Conservation (phyloP, 352 stramenopile species). For the Phytopythium montanum region DNA sequence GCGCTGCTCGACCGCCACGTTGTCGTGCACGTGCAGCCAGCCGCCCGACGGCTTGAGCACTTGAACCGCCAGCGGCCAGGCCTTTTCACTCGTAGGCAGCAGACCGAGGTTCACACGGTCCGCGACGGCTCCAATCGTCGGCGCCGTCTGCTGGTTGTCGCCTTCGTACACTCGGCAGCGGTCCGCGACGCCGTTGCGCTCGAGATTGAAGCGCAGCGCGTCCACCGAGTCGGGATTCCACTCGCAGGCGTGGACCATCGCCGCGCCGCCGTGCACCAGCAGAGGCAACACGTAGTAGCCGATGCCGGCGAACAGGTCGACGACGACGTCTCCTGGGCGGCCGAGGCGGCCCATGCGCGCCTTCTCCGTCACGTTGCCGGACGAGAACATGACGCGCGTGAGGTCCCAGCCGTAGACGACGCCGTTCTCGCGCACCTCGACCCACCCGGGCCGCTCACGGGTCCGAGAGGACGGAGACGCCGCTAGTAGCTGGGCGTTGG, state of each 20-base stretch:
- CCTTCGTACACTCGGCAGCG: slow-evolving; percentile 79
- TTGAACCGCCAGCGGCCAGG: slow-evolving; percentile 90
- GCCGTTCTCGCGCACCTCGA: slow-evolving; percentile 91
- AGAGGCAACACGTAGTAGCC: slow-evolving; percentile 97
- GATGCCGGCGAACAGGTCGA: slow-evolving; percentile 98
- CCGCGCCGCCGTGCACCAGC: slow-evolving; percentile 87
- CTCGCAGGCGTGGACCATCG: slow-evolving; percentile 92
- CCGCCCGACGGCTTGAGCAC: slow-evolving; percentile 87
- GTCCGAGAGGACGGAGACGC: slow-evolving; percentile 19
- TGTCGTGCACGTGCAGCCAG: slow-evolving; percentile 96
- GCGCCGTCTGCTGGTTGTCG: slow-evolving; percentile 85
- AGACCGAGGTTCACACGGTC: slow-evolving; percentile 95
- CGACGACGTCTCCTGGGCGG: slow-evolving; percentile 85
- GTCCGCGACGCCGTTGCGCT: slow-evolving; percentile 87
- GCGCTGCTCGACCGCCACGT: slow-evolving; percentile 86
- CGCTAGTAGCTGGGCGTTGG: slow-evolving; percentile 36
- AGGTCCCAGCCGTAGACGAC: slow-evolving; percentile 95
- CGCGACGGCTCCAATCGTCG: slow-evolving; percentile 69
- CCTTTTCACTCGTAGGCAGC: slow-evolving; percentile 93
- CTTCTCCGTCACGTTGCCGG: slow-evolving; percentile 96
- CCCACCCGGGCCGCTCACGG: slow-evolving; percentile 52
- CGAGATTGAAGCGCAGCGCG: slow-evolving; percentile 90
- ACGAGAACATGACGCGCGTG: slow-evolving; percentile 96
- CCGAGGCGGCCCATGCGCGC: slow-evolving; percentile 89
- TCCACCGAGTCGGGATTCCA: slow-evolving; percentile 94